Conservation (phyloP, 2,329 filamentous ascomycete species). For the Colletotrichum sp. region DNA sequence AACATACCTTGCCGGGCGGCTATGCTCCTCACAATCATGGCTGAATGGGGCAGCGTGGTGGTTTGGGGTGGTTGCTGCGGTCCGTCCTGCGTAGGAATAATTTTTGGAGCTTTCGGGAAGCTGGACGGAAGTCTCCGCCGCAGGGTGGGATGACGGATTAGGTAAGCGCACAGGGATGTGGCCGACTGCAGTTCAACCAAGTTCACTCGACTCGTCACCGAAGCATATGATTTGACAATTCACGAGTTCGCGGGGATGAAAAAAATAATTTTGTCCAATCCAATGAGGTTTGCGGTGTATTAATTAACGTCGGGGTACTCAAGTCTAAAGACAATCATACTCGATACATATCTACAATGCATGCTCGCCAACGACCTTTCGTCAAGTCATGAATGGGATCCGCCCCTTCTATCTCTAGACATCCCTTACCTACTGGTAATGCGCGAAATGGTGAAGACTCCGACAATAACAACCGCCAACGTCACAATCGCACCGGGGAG, state of each 20-base stretch:
- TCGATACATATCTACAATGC: constrained; percentile 35
- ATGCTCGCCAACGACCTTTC: constrained; percentile 30
- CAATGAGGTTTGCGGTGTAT: constrained; percentile 12
- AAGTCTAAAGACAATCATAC: constrained; percentile 23
- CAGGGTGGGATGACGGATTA: not conserved
- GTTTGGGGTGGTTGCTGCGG: constrained; percentile 50
- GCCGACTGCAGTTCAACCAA: not conserved
- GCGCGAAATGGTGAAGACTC: constrained; percentile 88
- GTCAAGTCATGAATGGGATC: constrained; percentile 37
- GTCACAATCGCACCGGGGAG: constrained; percentile 94
- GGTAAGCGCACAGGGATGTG: constrained; percentile 2
- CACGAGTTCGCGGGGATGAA: not conserved
- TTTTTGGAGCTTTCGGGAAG: constrained; percentile 18
- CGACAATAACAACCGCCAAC: constrained; percentile 91
- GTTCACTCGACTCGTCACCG: not conserved
- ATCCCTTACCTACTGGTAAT: constrained; percentile 56
- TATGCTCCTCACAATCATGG: constrained; percentile 62
- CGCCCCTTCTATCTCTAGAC: constrained; percentile 7
- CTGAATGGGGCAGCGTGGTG: constrained; percentile 28
- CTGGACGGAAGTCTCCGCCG: constrained; percentile 13
- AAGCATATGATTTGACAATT: not conserved
- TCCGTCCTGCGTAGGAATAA: constrained; percentile 18
- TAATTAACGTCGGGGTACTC: constrained; percentile 23
- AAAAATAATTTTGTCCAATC: not conserved
- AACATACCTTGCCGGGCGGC: constrained; percentile 59